A percentile compares a stretch with the other conserved stretches of the same genome.
Conservation (phyloP, 345 rosid species). For the Salix koriyanagi region DNA sequence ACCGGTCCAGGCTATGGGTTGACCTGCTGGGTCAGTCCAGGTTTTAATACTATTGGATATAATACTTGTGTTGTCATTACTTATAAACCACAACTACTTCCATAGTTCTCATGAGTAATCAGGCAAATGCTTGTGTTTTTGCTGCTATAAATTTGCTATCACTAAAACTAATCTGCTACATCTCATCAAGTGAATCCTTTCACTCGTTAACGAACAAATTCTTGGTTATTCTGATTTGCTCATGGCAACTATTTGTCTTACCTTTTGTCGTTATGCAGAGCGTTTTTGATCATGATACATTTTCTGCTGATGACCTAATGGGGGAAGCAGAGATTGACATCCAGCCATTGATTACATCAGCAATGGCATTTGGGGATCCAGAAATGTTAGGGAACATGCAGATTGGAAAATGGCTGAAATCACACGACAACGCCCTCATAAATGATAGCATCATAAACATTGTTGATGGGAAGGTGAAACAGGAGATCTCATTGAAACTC, state of each 20-base stretch:
- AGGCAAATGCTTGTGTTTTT: neutral
- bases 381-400: conserved; percentile 91
- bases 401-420: conserved; percentile 92
- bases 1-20: too few species aligned
- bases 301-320: conserved; percentile 98
- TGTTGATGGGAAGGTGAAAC: conserved; percentile 85
- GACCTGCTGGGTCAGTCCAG: too few species aligned
- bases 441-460: conserved; percentile 84
- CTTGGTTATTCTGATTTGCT: neutral
- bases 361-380: conserved; percentile 91
- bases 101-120: neutral
- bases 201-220: neutral
- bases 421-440: conserved; percentile 78
- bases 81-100: neutral
- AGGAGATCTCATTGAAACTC: conserved; percentile 65
- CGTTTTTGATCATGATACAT: conserved; percentile 82
- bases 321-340: conserved; percentile 93
- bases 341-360: conserved; percentile 84
- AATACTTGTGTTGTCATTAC: neutral
- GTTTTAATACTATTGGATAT: neutral
- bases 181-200: neutral
- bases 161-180: neutral
- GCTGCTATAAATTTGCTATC: neutral
- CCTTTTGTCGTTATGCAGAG: conserved; percentile 36
- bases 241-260: neutral